These are phyloP conservation scores for Acacia crassicarpa DNA, from an alignment of 306 rosid species.

Conservation along the genomic window DNA sequence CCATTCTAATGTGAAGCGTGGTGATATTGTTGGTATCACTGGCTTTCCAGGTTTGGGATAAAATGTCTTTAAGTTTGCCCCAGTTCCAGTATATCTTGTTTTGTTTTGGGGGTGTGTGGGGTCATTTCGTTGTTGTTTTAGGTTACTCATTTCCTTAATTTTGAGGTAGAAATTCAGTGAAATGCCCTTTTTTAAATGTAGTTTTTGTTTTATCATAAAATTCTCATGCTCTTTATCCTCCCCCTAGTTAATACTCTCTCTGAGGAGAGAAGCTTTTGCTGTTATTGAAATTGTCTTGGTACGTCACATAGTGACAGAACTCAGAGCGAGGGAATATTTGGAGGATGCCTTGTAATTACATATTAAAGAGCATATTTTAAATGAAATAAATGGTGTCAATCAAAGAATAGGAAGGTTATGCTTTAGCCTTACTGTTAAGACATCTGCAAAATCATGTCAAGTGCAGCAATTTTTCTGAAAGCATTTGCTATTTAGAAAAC, in stretches of 20 bases:
- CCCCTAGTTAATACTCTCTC: not conserved
- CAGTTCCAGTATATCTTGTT: not conserved
- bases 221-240: conserved; percentile 7
- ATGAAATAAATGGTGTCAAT: not conserved
- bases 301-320: not conserved
- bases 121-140: not conserved
- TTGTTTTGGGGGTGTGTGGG: not conserved
- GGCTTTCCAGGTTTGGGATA: conserved; percentile 62
- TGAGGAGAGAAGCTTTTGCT: conserved; percentile 14
- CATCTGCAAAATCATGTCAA: conserved; percentile 1
- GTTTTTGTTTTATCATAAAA: not conserved
- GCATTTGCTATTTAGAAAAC: not conserved
- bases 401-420: not conserved
- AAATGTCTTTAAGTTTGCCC: not conserved
- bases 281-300: not conserved
- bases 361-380: not conserved
- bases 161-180: not conserved
- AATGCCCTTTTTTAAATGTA: not conserved
- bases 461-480: not conserved
- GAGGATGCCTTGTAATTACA: not conserved
- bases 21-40: conserved; percentile 66
- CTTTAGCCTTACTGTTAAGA: not conserved
- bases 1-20: conserved; percentile 67
- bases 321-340: not conserved
- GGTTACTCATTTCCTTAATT: not conserved